Conservation (phyloP, 768 basidiomycete genomes). For the Lentinula sp. region DNA sequence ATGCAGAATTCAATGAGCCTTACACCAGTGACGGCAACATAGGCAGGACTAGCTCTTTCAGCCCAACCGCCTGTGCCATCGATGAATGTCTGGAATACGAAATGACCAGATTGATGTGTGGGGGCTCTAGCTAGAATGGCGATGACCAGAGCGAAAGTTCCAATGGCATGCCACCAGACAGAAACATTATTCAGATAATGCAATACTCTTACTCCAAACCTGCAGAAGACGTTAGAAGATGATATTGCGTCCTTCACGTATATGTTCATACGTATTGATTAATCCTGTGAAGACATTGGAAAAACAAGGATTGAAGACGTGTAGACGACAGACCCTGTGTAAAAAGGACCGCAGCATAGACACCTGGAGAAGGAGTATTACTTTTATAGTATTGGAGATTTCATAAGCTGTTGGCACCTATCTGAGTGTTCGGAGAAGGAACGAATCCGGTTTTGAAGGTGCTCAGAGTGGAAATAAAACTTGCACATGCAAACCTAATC, state of each 20-base stretch:
- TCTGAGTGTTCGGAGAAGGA: slow-evolving; percentile 51
- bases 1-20: slow-evolving; percentile 7
- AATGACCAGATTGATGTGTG: slow-evolving; percentile 57
- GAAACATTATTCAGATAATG: slow-evolving; percentile 68
- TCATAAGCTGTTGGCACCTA: slow-evolving; percentile 34
- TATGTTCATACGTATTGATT: slow-evolving; percentile 45
- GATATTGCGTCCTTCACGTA: no score
- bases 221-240: background rate
- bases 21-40: slow-evolving; percentile 64
- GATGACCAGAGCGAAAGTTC: slow-evolving; percentile 61
- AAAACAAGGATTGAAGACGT: background rate
- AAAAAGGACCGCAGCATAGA: slow-evolving; percentile 64
- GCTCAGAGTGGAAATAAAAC: slow-evolving; percentile 58
- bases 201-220: slow-evolving; percentile 60
- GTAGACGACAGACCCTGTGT: slow-evolving; percentile 40
- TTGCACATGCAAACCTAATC: slow-evolving; percentile 57
- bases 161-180: slow-evolving; percentile 69
- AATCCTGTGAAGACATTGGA: slow-evolving; percentile 29
- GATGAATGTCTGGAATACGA: slow-evolving; percentile 67
- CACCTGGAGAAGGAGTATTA: slow-evolving; percentile 19
- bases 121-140: slow-evolving; percentile 70
- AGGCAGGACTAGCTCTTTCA: slow-evolving; percentile 58
- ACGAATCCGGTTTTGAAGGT: slow-evolving; percentile 56
- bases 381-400: background rate
- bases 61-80: slow-evolving; percentile 77